Evolutionary conservation across 148 eudicot species (phyloP).

Genomic region (Nyssa sinensis): DNA sequence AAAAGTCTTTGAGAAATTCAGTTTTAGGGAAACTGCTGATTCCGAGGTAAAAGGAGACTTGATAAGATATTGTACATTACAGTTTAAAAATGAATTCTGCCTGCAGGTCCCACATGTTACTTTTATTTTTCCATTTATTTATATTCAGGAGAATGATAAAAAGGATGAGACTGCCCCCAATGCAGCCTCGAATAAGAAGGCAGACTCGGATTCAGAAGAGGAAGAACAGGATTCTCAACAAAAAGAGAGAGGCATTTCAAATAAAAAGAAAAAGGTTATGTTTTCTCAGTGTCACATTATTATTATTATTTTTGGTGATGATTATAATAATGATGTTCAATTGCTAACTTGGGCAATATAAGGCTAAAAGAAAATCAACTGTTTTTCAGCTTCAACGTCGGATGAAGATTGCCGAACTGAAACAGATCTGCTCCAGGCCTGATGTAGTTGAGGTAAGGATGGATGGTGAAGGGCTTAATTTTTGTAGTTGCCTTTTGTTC

Average conservation of each 20-base stretch:
- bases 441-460: constrained; percentile 93
- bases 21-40: constrained; percentile 46
- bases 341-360: not conserved
- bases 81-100: not conserved
- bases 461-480: not conserved
- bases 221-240: constrained; percentile 76
- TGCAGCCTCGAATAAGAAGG: constrained; percentile 67
- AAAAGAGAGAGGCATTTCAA: constrained; percentile 84
- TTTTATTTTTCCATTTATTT: not conserved
- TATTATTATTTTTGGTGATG: not conserved
- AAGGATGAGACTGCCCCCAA: constrained; percentile 61
- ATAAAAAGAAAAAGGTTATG: constrained; percentile 90
- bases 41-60: constrained; percentile 49
- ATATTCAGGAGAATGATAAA: constrained; percentile 58
- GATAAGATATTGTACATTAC: not conserved
- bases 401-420: constrained; percentile 95
- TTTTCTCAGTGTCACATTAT: not conserved
- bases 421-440: constrained; percentile 79
- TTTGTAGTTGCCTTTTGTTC: not conserved
- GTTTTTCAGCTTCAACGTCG: constrained; percentile 81
- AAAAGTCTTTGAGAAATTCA: constrained; percentile 77
- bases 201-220: constrained; percentile 88
- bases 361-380: not conserved
- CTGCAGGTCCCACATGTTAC: not conserved
- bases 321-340: not conserved